Conservation (phyloP, 2,329 filamentous ascomycete species). For the Cercospora sp. region DNA sequence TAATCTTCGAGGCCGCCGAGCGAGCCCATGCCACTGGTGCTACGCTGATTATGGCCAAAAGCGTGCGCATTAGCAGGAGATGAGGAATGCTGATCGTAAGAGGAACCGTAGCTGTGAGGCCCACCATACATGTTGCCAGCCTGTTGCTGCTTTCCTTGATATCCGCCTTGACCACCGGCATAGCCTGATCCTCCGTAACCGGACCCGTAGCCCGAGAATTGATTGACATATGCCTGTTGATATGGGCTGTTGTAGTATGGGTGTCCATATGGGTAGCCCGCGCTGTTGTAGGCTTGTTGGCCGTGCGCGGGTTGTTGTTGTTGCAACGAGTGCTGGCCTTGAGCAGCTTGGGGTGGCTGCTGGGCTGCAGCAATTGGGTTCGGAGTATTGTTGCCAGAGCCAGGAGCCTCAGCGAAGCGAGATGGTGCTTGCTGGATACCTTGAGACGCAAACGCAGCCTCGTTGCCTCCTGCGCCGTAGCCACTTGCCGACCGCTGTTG, state of each 20-base stretch:
- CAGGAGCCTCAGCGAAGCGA: conserved; percentile 73
- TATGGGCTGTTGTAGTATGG: conserved; percentile 63
- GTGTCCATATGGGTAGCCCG: conserved; percentile 61
- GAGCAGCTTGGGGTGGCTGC: conserved; percentile 46
- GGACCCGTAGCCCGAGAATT: conserved; percentile 57
- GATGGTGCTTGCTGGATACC: conserved; percentile 55
- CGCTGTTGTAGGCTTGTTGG: conserved; percentile 46
- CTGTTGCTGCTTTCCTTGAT: conserved; percentile 49
- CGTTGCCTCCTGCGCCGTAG: conserved; percentile 63
- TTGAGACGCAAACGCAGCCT: conserved; percentile 47
- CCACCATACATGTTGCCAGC: conserved; percentile 65
- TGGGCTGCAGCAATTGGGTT: conserved; percentile 68
- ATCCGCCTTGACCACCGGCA: conserved; percentile 52
- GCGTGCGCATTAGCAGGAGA: conserved; percentile 62
- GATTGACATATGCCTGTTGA: conserved; percentile 63
- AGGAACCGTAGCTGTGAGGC: conserved; percentile 59
- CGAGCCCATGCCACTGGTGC: conserved; percentile 44
- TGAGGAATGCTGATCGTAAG: conserved; percentile 63
- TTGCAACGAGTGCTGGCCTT: conserved; percentile 31
- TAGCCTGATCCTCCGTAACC: conserved; percentile 41
- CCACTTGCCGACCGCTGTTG: conserved; percentile 77
- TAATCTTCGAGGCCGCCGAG: conserved; percentile 56
- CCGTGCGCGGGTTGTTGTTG: conserved; percentile 33
- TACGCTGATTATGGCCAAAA: conserved; percentile 50
- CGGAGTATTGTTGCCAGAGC: conserved; percentile 87